Base-by-base conservation (phyloP, 371 early-diverging fungal genomes). In the Saksenaea oblongispora region DNA sequence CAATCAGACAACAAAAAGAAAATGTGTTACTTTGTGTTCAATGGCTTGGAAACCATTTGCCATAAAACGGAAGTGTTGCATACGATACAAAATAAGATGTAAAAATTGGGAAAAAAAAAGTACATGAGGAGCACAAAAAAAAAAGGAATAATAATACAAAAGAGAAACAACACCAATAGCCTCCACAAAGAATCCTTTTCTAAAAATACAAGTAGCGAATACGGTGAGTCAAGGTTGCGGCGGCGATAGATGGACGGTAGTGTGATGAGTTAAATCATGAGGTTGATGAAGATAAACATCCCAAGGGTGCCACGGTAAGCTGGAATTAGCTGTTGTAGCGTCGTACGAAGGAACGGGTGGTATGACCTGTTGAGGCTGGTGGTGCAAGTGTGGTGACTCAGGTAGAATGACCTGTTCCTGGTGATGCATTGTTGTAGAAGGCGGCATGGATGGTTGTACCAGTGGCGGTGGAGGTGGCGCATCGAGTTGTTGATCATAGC, bases 391-490 rank as follows among this genome's bases (percentile, higher is more conserved):
- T 4, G 51, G 24, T 10, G 47, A 47, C 9, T 47, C 22, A 8
- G 47, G 24, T 22, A 47, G 11, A 8, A 47, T 47, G 8, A 47
- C 24, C 51, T n/a, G 24, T 22, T 47, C 51, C 10, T 17, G 22
- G 24, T 47, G 51, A 22, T 47, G 51, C 7, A 47, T 47, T 10
- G 51, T 7, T 5, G 51, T 47, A 11, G 51, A 47, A 22, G 51
- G 22, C n/a, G 51, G 51, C 51, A 47, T 47, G 10, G 24, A 47
- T 17, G 51, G 51, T 39, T 39, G 39, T 39, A 39, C 39, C 39
- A 39, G 39, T 47, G 51, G 51, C 51, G 51, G 51, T 17, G 51
- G 51, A 47, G 51, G 51, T 47, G 51, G 51, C 51, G 51, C 22
- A 47, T 47, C 51, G 18, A 47, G 10, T 10, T n/a, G 51, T 22